Evolutionary conservation across 1,284 basidiomycete species (phyloP), one percentile per base, ranked within the genome.

Genomic region (Paramarasmius palmivorus): DNA sequence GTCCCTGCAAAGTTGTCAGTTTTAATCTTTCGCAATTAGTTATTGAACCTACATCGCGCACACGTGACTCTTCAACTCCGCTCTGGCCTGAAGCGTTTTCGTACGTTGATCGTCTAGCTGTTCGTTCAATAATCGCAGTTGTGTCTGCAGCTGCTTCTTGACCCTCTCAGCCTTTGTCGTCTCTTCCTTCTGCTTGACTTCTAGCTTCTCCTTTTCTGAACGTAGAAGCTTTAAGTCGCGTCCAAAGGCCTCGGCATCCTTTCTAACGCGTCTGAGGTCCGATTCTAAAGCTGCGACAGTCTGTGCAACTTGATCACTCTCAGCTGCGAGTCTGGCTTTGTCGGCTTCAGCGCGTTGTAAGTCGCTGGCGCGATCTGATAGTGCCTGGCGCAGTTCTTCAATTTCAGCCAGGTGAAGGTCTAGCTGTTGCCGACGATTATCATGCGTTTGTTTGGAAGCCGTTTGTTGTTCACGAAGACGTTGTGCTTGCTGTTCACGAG

Each of bases 171-270:
- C 70, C 57, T 73, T 81, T 39, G 73, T 56, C 2, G 77, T 65
- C 40, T 88, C 83, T 17, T 81, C 79, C 52, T 72, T 75, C 58
- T 82, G 79, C 58, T 71, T 77, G 25, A 69, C 70, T 55, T 84
- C 84, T 45, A 80, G 63, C 50, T 74, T 81, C 58, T 88, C 86
- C 61, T 89, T 88, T 69, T 90, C 86, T 10, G 68, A 68, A 9
- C 81, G 78, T 41, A 92, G 72, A 5, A 75, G 69, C 59, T 82
- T 84, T 53, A 95, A 68, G 65, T 94, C 91, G n/a, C 75, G 79
- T 25, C 87, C 87, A 64, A 88, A 88, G 22, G 78, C 76, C 59
- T 92, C 83, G 0, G 89, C 90, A 57, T 93, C 88, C 40, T 75
- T 75, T 54, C 82, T 78, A 40, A 92, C 86, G 17, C 87, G 82